phyloP scores from a whole-genome alignment of 2,329 filamentous ascomycete genomes.

The Coniella lustricola region DNA sequence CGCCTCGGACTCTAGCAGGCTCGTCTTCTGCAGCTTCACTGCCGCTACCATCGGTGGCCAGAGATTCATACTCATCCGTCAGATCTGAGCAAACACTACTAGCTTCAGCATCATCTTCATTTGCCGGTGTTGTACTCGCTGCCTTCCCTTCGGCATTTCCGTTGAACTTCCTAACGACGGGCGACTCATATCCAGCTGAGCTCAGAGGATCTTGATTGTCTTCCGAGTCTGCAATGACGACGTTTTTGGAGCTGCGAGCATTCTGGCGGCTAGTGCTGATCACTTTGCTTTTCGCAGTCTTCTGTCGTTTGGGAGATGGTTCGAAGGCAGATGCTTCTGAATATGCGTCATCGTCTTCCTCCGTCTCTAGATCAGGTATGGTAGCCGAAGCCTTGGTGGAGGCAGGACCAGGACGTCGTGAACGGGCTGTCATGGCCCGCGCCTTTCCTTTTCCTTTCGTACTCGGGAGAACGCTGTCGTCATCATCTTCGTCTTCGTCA shows the following conservation, averaged over 20 bases:
- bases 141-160: slow-evolving; percentile 7
- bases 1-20: slow-evolving; percentile 11
- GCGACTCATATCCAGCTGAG: no score
- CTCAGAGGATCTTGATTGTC: no score
- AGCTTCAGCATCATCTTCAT: background rate
- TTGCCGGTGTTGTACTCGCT: background rate
- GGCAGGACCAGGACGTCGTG: background rate
- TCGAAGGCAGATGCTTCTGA: slow-evolving; percentile 5
- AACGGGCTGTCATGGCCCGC: background rate
- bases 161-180: background rate
- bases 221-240: no score
- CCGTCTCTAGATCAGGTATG: slow-evolving; percentile 11
- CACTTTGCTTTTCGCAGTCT: slow-evolving; percentile 2
- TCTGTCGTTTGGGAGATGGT: slow-evolving; percentile 12
- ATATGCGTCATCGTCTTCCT: slow-evolving; percentile 21
- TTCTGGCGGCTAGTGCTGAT: background rate
- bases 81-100: slow-evolving; percentile 1
- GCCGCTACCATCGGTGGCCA: slow-evolving; percentile 24
- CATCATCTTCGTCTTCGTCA: slow-evolving; percentile 6
- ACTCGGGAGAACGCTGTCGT: no score
- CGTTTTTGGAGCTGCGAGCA: no score
- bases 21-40: slow-evolving; percentile 21
- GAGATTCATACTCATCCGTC: background rate
- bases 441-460: slow-evolving; percentile 15
- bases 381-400: background rate